Conservation (phyloP, 1,139 yeast species). For the Protomyces arabidopsidicola region DNA sequence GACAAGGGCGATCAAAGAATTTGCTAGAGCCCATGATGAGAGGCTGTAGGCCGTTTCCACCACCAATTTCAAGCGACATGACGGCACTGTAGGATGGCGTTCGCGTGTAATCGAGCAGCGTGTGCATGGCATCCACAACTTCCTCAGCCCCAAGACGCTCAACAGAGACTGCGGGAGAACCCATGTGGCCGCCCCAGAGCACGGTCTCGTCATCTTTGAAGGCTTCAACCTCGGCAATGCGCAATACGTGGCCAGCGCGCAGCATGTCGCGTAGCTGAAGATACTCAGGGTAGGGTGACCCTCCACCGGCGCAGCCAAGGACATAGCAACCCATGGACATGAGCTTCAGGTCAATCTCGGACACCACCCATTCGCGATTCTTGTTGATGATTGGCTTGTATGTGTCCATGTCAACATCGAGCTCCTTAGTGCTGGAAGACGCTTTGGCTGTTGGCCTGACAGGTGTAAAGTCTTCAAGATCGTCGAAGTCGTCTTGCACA, state of each 20-base stretch:
- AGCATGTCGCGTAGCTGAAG: conserved; percentile 42
- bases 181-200: conserved; percentile 44
- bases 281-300: conserved; percentile 46
- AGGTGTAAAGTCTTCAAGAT: neutral
- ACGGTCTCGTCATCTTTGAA: conserved; percentile 39
- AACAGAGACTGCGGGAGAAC: conserved; percentile 42
- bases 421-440: neutral
- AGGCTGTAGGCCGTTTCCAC: conserved; percentile 47
- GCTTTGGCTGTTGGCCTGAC: neutral
- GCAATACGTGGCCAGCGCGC: conserved; percentile 40
- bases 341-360: conserved; percentile 45
- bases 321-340: conserved; percentile 47
- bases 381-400: conserved; percentile 42
- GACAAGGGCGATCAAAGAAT: conserved; percentile 40
- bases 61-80: conserved; percentile 46
- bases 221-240: conserved; percentile 40
- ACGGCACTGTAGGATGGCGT: conserved; percentile 38
- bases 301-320: conserved; percentile 52
- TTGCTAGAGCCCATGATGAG: conserved; percentile 39
- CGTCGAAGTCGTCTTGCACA: neutral
- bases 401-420: conserved; percentile 16
- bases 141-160: conserved; percentile 35
- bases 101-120: conserved; percentile 38
- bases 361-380: conserved; percentile 44
- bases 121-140: conserved; percentile 40